A percentile compares a stretch with the other conserved stretches of the same genome.
Conservation (phyloP, 192 early-diverging fungal genomes). For the Allomyces javanicus region DNA sequence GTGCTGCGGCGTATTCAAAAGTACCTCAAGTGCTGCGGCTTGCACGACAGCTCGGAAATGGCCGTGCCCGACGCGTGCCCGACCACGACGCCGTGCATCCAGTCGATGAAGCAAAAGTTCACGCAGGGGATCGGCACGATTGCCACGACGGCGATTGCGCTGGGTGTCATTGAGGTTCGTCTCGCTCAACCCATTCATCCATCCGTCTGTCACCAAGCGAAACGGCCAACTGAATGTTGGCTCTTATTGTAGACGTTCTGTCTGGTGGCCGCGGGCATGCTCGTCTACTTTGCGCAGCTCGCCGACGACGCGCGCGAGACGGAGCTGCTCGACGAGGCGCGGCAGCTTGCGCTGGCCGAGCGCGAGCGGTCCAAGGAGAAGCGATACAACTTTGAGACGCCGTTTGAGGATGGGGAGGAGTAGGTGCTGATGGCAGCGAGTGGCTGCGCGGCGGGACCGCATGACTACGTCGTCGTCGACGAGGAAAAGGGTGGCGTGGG, state of each 20-base stretch:
- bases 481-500: too few species aligned
- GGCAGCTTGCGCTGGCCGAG: neutral
- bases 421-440: too few species aligned
- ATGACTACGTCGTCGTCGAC: too few species aligned
- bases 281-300: neutral
- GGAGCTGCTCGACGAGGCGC: neutral
- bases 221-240: neutral
- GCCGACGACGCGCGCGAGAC: neutral
- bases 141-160: neutral
- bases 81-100: neutral
- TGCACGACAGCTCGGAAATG: neutral
- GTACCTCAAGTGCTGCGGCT: neutral
- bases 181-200: neutral
- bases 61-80: neutral
- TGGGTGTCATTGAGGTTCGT: neutral
- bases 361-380: neutral
- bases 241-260: neutral
- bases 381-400: neutral
- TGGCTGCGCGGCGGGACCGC: too few species aligned
- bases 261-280: neutral
- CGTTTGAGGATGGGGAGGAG: neutral
- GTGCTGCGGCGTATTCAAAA: neutral
- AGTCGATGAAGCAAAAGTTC: neutral
- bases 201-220: too few species aligned
- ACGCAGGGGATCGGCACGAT: neutral